Percentiles rank a stretch among this genome's conserved stretches.
Evolutionary conservation across 2,329 filamentous ascomycete genomes (phyloP).

Genomic region (Rutstroemia sp.): DNA sequence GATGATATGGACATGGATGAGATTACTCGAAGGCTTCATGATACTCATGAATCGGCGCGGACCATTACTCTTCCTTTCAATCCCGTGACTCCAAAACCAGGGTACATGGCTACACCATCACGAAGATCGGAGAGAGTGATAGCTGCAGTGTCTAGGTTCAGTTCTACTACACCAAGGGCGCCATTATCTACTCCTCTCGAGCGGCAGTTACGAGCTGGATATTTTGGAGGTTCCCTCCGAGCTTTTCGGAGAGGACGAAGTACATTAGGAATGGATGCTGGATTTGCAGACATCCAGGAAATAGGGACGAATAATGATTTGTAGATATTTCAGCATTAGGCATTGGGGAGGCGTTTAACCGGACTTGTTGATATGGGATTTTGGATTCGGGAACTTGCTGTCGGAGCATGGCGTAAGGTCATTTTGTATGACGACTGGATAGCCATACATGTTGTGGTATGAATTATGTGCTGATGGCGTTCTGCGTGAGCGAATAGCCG

Average conservation of each 20-base stretch:
- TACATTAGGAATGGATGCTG: slow-evolving; percentile 17
- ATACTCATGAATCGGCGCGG: not conserved
- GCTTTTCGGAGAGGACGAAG: slow-evolving; percentile 18
- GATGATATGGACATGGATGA: slow-evolving; percentile 21
- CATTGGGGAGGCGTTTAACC: slow-evolving; percentile 9
- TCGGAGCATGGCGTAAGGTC: slow-evolving; percentile 3
- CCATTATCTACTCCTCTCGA: slow-evolving; percentile 39
- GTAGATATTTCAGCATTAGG: slow-evolving; percentile 1
- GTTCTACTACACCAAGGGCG: slow-evolving; percentile 37
- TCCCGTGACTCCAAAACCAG: slow-evolving; percentile 15
- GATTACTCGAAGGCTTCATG: slow-evolving; percentile 18
- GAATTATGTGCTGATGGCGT: slow-evolving; percentile 2
- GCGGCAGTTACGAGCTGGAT: slow-evolving; percentile 29
- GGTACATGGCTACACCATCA: slow-evolving; percentile 18
- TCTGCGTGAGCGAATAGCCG: slow-evolving; percentile 1
- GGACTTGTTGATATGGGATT: slow-evolving; percentile 2
- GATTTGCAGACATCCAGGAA: slow-evolving; percentile 25
- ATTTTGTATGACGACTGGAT: slow-evolving; percentile 1
- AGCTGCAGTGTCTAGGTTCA: slow-evolving; percentile 32
- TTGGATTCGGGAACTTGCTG: not conserved
- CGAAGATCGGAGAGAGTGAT: slow-evolving; percentile 36
- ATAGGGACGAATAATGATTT: slow-evolving; percentile 16
- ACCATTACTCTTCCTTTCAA: not conserved
- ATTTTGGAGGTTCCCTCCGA: slow-evolving; percentile 19
- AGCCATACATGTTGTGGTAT: slow-evolving; percentile 4